phyloP scores from a whole-genome alignment of 805 yeast genomes.

The Deakozyma indianensis region DNA sequence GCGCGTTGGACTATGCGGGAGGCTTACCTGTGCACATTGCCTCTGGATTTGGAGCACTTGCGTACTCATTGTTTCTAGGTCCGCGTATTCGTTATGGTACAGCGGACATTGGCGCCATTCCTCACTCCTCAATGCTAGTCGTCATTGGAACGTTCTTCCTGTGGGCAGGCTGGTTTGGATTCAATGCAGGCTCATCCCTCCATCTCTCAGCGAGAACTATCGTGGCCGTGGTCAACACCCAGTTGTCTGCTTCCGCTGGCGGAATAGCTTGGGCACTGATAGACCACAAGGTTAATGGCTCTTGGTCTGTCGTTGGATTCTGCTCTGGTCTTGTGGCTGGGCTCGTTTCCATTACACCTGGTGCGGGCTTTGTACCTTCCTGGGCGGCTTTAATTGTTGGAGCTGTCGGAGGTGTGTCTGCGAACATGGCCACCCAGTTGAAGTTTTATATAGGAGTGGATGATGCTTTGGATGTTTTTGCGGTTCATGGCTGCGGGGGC shows the following conservation, averaged over 20 bases:
- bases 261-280: constrained; percentile 29
- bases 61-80: constrained; percentile 52
- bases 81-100: constrained; percentile 49
- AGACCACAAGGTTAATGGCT: constrained; percentile 46
- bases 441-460: constrained; percentile 63
- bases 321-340: constrained; percentile 93
- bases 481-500: constrained; percentile 87
- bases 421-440: constrained; percentile 77
- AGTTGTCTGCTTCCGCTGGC: constrained; percentile 37
- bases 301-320: constrained; percentile 88
- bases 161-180: constrained; percentile 70
- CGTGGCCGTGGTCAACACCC: constrained; percentile 38
- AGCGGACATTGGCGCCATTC: constrained; percentile 47
- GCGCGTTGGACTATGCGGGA: constrained; percentile 61
- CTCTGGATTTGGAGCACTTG: constrained; percentile 57
- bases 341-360: constrained; percentile 90
- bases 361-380: constrained; percentile 86
- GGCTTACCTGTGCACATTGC: constrained; percentile 66
- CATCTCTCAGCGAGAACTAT: constrained; percentile 22
- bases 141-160: constrained; percentile 54
- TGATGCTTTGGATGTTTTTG: constrained; percentile 91
- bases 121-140: constrained; percentile 52
- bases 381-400: constrained; percentile 72
- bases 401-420: constrained; percentile 52
- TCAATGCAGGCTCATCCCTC: constrained; percentile 56